phyloP scores from a whole-genome alignment of 169 alveolate genomes.

The Plasmodium gonderi region DNA sequence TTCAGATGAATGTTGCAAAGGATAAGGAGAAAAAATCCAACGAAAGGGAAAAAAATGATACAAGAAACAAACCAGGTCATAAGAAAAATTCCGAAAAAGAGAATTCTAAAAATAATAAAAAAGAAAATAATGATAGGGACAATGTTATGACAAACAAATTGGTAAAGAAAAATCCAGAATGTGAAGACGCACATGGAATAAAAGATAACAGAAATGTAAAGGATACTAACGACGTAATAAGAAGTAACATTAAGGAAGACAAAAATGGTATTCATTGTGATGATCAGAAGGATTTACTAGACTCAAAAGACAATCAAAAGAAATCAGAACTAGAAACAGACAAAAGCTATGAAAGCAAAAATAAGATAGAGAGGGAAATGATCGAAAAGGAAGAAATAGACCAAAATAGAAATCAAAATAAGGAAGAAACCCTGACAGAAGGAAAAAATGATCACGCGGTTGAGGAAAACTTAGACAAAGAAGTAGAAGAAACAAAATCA shows the following conservation, averaged over 20 bases:
- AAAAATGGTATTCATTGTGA: background rate
- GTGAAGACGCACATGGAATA: background rate
- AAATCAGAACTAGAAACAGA: background rate
- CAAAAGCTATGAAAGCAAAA: background rate
- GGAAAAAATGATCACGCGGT: background rate
- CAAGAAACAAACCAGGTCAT: background rate
- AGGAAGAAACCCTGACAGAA: background rate
- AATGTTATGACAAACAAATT: background rate
- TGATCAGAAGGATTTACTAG: too few species aligned
- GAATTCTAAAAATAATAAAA: background rate
- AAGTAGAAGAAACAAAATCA: background rate
- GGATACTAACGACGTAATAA: background rate
- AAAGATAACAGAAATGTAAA: background rate
- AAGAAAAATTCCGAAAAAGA: background rate
- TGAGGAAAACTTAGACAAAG: background rate
- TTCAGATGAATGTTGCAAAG: background rate
- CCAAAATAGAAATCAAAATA: background rate
- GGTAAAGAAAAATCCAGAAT: background rate
- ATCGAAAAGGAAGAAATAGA: background rate
- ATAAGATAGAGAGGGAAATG: background rate
- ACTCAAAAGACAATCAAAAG: background rate
- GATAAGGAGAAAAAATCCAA: background rate
- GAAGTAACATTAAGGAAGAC: background rate
- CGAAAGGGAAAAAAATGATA: background rate
- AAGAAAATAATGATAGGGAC: background rate